These are phyloP conservation scores for Volvox carteri DNA, from an alignment of 163 green algal genomes.

Conservation along the genomic window DNA sequence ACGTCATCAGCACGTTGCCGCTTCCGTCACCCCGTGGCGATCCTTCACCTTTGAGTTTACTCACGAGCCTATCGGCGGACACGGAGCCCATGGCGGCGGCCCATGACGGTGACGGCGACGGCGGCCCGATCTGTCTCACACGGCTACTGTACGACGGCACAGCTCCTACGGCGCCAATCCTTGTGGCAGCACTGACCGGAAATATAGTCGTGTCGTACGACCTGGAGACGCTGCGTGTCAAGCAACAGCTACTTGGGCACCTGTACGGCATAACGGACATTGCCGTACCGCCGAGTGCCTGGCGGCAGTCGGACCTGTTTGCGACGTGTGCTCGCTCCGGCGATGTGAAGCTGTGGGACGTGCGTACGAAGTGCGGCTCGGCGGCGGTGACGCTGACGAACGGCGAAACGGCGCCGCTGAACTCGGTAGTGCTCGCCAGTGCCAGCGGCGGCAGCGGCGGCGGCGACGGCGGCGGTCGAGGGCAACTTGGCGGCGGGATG, in stretches of 20 bases:
- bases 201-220: conserved; percentile 30
- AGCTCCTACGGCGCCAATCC: neutral
- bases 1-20: neutral
- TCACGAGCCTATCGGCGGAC: too few species aligned
- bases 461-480: neutral
- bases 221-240: conserved; percentile 1
- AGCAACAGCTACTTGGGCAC: conserved; percentile 27
- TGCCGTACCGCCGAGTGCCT: neutral
- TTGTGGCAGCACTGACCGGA: neutral
- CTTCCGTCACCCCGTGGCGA: neutral
- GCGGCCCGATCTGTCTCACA: neutral
- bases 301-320: conserved; percentile 6
- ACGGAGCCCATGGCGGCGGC: too few species aligned
- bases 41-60: neutral
- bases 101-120: neutral
- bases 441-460: neutral
- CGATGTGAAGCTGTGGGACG: conserved; percentile 36
- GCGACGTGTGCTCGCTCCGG: neutral
- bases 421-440: neutral
- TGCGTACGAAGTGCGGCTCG: neutral
- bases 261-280: neutral
- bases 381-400: conserved; percentile 21
- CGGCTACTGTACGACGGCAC: neutral
- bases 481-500: neutral
- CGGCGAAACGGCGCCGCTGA: neutral